Base-by-base conservation (phyloP, 2,329 filamentous ascomycete species). In the Whalleya microplaca region DNA sequence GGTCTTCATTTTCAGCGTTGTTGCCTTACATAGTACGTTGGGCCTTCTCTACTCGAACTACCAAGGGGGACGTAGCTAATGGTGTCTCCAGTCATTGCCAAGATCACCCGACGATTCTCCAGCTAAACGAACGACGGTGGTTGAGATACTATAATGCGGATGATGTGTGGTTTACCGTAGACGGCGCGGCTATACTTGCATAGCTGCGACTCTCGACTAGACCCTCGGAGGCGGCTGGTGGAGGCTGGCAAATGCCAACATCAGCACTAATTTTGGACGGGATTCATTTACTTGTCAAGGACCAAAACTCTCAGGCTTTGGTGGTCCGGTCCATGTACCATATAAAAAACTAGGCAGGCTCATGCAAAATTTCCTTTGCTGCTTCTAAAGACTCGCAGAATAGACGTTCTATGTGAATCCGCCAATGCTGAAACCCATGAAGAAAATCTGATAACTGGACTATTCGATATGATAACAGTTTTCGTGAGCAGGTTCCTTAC, bases 1-100 rank as follows among this genome's bases (percentile, higher is more conserved):
- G 69, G 95, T 96, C 62, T 99, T 99, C 78, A 99, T 99, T 78
- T 97, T 99, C 81, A 95, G 90, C 72, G 95, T 99, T 72, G 95
- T 99, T 71, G 93, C 92, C 67, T 84, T 99, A 73, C 95, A 99
- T 80, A 92, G 95, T 98, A 87, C 69, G 91, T 82, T 48, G n/a
- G 7, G 18, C 21, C 40, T 16, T 2, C 14, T 20, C 10, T 6
- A 14, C 20, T 32, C 12, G 14, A 12, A 4, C 8, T 37, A 41
- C 14, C 9, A 37, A 5, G 14, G 32, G 4, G 3, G 23, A 27
- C 23, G 8, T 37, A 14, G 45, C 64, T 69, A 54, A 70, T 49
- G 37, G 7, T 60, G 67, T 64, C 66, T 63, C 69, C 43, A 97
- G 93, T 97, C 75, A 95, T 97, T 75, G 93, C 93, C 76, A 97